Evolutionary conservation across 2,329 filamentous ascomycete genomes (phyloP).

Genomic region (Diplodia scrobiculata): DNA sequence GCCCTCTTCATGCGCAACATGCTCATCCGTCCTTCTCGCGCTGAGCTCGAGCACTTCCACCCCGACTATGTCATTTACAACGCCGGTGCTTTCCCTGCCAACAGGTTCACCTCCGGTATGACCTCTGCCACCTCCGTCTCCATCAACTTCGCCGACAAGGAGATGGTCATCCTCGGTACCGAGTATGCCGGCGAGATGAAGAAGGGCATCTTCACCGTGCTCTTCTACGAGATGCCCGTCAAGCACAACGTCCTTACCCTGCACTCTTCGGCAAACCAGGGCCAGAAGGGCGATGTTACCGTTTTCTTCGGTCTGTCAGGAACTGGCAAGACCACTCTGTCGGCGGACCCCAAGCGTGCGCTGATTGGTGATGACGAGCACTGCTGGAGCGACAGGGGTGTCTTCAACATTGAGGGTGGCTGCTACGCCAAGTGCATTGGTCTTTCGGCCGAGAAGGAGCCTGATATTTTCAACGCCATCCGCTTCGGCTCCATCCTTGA

Average conservation of each 20-base stretch:
- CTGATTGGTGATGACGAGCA: slow-evolving; percentile 99
- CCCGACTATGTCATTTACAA: slow-evolving; percentile 99
- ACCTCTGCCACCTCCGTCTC: slow-evolving; percentile 96
- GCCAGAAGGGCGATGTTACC: slow-evolving; percentile 89
- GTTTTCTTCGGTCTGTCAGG: slow-evolving; percentile 99
- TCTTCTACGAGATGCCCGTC: slow-evolving; percentile 99
- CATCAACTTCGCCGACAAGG: slow-evolving; percentile 99
- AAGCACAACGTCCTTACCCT: slow-evolving; percentile 99
- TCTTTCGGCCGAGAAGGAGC: slow-evolving; percentile 97
- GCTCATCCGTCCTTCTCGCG: slow-evolving; percentile 89
- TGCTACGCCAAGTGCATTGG: slow-evolving; percentile 99
- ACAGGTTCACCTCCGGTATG: slow-evolving; percentile 97
- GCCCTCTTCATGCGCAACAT: slow-evolving; percentile 99
- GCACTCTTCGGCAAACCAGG: slow-evolving; percentile 98
- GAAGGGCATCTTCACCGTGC: slow-evolving; percentile 97
- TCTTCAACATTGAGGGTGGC: slow-evolving; percentile 99
- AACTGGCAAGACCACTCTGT: slow-evolving; percentile 97
- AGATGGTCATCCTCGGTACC: slow-evolving; percentile 99
- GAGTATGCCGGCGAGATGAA: slow-evolving; percentile 99
- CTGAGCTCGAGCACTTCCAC: slow-evolving; percentile 96
- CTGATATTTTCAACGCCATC: slow-evolving; percentile 95
- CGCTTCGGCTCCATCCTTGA: slow-evolving; percentile 95
- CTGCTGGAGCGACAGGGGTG: slow-evolving; percentile 94
- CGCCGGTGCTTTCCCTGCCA: slow-evolving; percentile 95
- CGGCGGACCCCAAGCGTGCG: slow-evolving; percentile 92